A percentile compares a stretch with the other conserved stretches of the same genome.
These are phyloP conservation scores for Phanerochaete sordida DNA, from an alignment of 768 basidiomycete species.

Conservation along the genomic window DNA sequence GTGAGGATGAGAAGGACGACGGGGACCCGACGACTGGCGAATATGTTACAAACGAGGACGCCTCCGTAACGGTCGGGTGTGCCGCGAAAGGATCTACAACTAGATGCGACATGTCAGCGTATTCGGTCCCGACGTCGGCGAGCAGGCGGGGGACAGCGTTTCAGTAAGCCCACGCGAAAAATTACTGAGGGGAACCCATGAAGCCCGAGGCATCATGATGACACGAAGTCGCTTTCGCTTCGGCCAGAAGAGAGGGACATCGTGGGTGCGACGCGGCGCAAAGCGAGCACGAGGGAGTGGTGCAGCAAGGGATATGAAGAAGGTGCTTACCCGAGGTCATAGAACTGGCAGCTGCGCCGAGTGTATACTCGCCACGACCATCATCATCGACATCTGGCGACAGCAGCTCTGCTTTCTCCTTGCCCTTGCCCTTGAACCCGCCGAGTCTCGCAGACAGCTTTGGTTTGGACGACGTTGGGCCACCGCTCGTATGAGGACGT, in stretches of 20 bases:
- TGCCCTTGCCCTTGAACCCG: conserved; percentile 2
- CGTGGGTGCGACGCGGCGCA: not conserved
- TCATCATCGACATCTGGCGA: not conserved
- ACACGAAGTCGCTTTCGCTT: too few relatives aligned
- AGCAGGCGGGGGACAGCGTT: not conserved
- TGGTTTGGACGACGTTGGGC: not conserved
- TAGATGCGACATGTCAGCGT: not conserved
- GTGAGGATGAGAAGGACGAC: conserved; percentile 8
- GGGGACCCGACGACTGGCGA: not conserved
- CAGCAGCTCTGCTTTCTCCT: conserved; percentile 2
- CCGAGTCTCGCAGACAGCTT: conserved; percentile 2
- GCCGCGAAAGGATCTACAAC: conserved; percentile 25
- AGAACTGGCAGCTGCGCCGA: conserved; percentile 1
- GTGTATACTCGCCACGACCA: not conserved
- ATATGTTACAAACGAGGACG: conserved; percentile 19
- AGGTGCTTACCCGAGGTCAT: conserved; percentile 4
- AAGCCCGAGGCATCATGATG: not conserved
- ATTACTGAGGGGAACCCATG: not conserved
- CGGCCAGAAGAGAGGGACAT: not conserved
- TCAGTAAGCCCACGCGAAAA: not conserved
- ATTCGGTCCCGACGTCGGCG: not conserved
- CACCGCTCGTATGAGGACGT: conserved; percentile 11
- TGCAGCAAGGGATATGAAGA: not conserved
- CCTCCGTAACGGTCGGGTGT: conserved; percentile 16
- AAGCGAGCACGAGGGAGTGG: not conserved